A percentile compares a stretch with the other conserved stretches of the same genome.
phyloP scores from a whole-genome alignment of 106 monocot species.

The Dendrobium nobile region DNA sequence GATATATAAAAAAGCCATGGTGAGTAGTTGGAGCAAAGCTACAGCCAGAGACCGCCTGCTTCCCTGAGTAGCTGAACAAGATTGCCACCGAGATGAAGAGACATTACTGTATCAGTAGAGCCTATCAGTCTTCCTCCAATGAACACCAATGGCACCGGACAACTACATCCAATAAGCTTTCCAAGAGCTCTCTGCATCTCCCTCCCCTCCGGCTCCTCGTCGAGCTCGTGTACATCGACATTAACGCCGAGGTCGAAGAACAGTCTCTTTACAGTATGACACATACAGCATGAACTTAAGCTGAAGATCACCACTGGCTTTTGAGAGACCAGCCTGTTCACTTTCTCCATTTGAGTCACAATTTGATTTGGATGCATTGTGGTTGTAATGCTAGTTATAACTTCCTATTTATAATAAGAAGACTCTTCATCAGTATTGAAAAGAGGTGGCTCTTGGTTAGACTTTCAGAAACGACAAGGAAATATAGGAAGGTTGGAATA shows the following conservation, averaged over 20 bases:
- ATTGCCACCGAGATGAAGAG: conserved; percentile 43
- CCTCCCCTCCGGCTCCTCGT: conserved; percentile 33
- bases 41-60: conserved; percentile 65
- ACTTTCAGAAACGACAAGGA: neutral
- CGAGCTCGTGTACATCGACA: conserved; percentile 35
- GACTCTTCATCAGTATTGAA: neutral
- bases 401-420: no score
- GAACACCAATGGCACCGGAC: conserved; percentile 50
- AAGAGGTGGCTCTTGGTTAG: neutral
- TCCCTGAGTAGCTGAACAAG: conserved; percentile 44
- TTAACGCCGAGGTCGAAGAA: conserved; percentile 50
- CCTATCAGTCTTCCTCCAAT: conserved; percentile 62
- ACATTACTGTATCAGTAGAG: conserved; percentile 46
- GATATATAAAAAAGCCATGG: no score
- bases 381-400: neutral
- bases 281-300: conserved; percentile 53
- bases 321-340: conserved; percentile 25
- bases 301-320: conserved; percentile 49
- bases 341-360: conserved; percentile 25
- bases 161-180: conserved; percentile 22
- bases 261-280: conserved; percentile 33
- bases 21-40: neutral
- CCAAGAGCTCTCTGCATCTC: conserved; percentile 50
- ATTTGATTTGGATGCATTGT: neutral
- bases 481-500: neutral